Conservation (phyloP, 2,329 filamentous ascomycete species). For the Dactylonectria macrodidyma region DNA sequence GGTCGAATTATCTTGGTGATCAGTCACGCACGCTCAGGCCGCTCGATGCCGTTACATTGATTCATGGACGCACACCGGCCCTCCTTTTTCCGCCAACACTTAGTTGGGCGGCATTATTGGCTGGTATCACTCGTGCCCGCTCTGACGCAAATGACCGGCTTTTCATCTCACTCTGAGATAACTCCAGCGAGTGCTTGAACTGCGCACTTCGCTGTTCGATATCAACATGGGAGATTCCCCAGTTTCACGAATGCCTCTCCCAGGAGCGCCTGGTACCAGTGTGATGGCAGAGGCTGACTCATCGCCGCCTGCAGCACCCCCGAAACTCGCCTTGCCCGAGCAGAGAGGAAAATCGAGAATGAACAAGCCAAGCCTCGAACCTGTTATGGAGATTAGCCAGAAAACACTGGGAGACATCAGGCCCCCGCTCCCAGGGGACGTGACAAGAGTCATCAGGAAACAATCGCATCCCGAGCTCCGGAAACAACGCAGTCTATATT, state of each 20-base stretch:
- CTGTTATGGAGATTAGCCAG: slow-evolving; percentile 50
- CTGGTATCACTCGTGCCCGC: neutral
- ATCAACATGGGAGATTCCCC: neutral
- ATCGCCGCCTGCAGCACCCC: neutral
- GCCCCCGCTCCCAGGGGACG: slow-evolving; percentile 32
- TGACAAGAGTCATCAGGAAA: slow-evolving; percentile 33
- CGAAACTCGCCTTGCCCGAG: slow-evolving; percentile 34
- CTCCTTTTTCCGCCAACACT: slow-evolving; percentile 5
- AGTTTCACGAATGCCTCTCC: slow-evolving; percentile 3
- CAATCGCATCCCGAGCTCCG: slow-evolving; percentile 39
- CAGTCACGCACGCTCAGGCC: slow-evolving; percentile 12
- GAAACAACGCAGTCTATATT: slow-evolving; percentile 53
- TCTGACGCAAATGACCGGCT: neutral
- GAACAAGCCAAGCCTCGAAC: slow-evolving; percentile 45
- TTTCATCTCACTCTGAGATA: slow-evolving; percentile 1
- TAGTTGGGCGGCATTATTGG: slow-evolving; percentile 6
- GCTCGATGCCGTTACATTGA: slow-evolving; percentile 18
- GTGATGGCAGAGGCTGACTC: slow-evolving; percentile 24
- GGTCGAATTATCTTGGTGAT: slow-evolving; percentile 4
- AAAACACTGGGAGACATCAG: slow-evolving; percentile 36
- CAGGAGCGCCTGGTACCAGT: slow-evolving; percentile 18
- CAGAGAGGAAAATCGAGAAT: slow-evolving; percentile 38
- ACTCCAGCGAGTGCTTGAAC: neutral
- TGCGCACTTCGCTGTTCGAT: neutral
- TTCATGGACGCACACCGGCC: slow-evolving; percentile 16